Evolutionary conservation across 371 early-diverging fungal species (phyloP).

Genomic region (Mucor lusitanicus): DNA sequence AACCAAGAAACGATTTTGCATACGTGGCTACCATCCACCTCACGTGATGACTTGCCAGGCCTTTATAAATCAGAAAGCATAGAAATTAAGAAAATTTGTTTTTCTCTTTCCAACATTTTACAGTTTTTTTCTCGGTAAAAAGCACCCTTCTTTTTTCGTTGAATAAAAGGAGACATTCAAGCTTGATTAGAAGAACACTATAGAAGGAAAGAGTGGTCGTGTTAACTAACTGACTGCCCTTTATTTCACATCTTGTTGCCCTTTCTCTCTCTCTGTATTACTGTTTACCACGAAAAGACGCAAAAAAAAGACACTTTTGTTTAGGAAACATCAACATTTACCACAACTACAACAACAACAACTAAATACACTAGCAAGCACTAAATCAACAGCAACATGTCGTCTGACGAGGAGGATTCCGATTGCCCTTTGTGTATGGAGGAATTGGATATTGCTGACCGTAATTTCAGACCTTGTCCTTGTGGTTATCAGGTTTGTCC

Average conservation of each 20-base stretch:
- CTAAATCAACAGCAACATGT: slow-evolving; percentile 9
- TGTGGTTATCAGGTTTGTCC: slow-evolving; percentile 92
- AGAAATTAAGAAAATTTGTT: not conserved
- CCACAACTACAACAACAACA: no score
- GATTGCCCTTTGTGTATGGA: slow-evolving; percentile 98
- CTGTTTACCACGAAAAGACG: not conserved
- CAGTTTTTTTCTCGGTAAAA: not conserved
- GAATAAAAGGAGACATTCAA: not conserved
- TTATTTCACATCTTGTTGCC: not conserved
- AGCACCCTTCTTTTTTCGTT: not conserved
- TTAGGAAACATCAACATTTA: no score
- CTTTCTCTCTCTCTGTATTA: not conserved
- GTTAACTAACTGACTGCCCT: not conserved
- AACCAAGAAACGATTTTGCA: not conserved
- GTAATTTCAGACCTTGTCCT: slow-evolving; percentile 94
- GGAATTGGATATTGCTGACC: slow-evolving; percentile 93
- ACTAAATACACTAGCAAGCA: not conserved
- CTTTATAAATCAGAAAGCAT: not conserved
- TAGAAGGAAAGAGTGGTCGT: not conserved
- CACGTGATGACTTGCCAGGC: not conserved
- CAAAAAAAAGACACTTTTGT: not conserved
- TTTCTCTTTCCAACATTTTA: not conserved
- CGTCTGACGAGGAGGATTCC: slow-evolving; percentile 81
- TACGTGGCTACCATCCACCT: not conserved
- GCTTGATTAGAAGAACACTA: not conserved